Evolutionary conservation across 805 yeast species (phyloP), one percentile per base, ranked within the genome.

Genomic region (Candida ficus): DNA sequence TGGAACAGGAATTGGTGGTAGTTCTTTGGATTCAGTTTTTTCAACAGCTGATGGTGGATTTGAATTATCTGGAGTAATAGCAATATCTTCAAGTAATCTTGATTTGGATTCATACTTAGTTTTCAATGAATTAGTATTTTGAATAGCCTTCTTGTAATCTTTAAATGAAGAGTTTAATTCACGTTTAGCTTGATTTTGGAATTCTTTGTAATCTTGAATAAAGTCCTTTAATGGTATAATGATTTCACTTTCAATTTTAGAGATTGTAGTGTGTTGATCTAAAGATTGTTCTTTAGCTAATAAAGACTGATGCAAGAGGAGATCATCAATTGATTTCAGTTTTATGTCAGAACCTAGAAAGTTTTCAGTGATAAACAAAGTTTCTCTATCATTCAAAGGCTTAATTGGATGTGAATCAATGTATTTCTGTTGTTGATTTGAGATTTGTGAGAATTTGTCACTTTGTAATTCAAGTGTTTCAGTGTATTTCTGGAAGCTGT

Each of bases 161-260:
- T 37, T 41, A 12, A 18, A 29, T 3, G 26, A 12, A 8, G 30
- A 13, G 22, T 37, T 36, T 11, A 56, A 20, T 0, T 32, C 34
- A 5, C 37, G 45, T 29, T 38, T 49, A 4, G 47, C 26, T 9
- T 35, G 41, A 2, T 23, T n/a, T 4, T 39, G 39, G 18, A 52
- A 54, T 3, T 29, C 37, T n/a, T 20, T 41, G 17, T 46, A 52
- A 22, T 54, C 54, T 2, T 53, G 57, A 13, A 54, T 21, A 34
- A 56, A 56, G 27, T 54, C 57, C 18, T 39, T 35, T 5, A 56
- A 39, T 2, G 30, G 30, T 1, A 49, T 22, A 0, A 51, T 23
- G 2, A 53, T 35, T 29, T 54, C 47, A 16, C 52, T 47, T 31
- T 44, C 35, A 4, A 55, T 23, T 20, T 39, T 33, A 0, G 52